Conservation (phyloP, 164 flowering plant species). For the Berberis vulgaris region DNA sequence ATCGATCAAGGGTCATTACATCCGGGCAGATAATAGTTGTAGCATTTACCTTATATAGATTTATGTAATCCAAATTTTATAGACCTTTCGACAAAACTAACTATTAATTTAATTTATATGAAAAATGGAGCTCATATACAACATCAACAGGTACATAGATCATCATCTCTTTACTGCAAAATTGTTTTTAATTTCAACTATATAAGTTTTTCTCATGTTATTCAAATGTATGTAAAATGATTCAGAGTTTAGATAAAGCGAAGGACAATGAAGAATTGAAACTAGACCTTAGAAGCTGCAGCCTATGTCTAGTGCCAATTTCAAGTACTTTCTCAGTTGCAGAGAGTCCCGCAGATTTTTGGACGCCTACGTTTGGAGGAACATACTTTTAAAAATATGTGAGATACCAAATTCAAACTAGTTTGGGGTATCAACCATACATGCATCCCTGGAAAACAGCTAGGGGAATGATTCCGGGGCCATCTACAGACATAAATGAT, state of each 20-base stretch:
- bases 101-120: constrained; percentile 26
- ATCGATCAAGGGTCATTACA: no score
- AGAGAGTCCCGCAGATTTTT: constrained; percentile 58
- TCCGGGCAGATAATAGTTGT: no score
- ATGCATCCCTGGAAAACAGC: no score
- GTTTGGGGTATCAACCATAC: no score
- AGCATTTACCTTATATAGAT: no score
- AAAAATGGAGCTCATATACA: constrained; percentile 55
- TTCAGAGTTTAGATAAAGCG: constrained; percentile 35
- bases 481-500: constrained; percentile 40
- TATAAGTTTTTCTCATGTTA: not conserved
- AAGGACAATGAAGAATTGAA: constrained; percentile 39
- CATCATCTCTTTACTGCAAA: not conserved
- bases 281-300: constrained; percentile 61
- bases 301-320: constrained; percentile 66
- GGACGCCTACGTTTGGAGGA: constrained; percentile 74
- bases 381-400: constrained; percentile 36
- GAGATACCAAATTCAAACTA: no score
- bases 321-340: constrained; percentile 59
- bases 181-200: not conserved
- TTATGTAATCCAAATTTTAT: no score
- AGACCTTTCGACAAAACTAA: not conserved
- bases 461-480: constrained; percentile 16
- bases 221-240: not conserved
- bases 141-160: constrained; percentile 38